Evolutionary conservation across 305 asterid genomes (phyloP), one percentile per base, ranked within the genome.

Genomic region (Solanum hybrid): DNA sequence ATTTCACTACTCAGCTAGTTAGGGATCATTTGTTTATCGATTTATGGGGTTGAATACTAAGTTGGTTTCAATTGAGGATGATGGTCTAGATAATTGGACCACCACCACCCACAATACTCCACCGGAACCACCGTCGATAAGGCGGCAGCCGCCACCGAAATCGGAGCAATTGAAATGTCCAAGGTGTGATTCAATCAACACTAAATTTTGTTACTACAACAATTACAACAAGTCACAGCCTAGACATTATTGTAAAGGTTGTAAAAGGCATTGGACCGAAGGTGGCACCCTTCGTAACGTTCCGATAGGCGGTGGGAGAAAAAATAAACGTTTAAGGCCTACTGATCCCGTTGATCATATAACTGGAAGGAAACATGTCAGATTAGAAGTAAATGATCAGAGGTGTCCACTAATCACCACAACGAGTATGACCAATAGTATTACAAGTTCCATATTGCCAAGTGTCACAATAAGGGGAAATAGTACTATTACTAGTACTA

Each of bases 201-300:
- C 99, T 1, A 97, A 97, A 87, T 97, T 97, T 86, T 97, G 99
- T 87, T 97, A 97, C 93, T 97, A 94, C 95, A 97, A 97, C 92
- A 97, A 97, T 37, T 97, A 97, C 91, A 96, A 95, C 87, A 95
- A 94, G 76, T 93, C 98, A 33, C 99, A 97, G 89, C 99, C 99
- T 20, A 93, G 99, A 14, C 95, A 97, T 91, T 96, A 94, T 77
- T 97, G 99, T 90, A 97, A 97, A 90, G 93, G 95, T 12, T 97
- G 99, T 90, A 96, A 95, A 92, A 92, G 99, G 90, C 98, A 97
- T 92, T 97, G 99, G 99, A 96, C 99, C 9, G 94, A 93, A 92
- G 99, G 98, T 15, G 99, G 99, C 77, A 94, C 96, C 7, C 96
- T 97, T 33, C 98, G 99, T 33, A 97, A 94, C 61, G 98, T 97